Evolutionary conservation across 805 yeast species (phyloP).

Genomic region (Lachancea thermotolerans): DNA sequence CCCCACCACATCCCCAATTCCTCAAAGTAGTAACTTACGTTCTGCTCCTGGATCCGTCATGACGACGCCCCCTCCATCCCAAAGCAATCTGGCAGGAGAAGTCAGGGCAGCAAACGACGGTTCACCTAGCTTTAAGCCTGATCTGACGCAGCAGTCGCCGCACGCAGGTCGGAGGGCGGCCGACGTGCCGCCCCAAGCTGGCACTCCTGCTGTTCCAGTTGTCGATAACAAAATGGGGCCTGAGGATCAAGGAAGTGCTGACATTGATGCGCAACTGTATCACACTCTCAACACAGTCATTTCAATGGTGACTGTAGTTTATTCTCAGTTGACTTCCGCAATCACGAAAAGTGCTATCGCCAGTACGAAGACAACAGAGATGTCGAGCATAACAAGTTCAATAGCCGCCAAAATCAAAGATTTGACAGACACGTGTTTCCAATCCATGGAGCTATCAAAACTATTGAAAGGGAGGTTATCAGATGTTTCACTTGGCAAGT

Average conservation of each 20-base stretch:
- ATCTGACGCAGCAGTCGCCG: slow-evolving; percentile 11
- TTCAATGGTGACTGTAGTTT: slow-evolving; percentile 66
- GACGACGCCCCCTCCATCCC: slow-evolving; percentile 12
- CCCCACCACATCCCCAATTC: background rate
- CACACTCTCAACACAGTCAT: slow-evolving; percentile 58
- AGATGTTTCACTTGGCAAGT: slow-evolving; percentile 33
- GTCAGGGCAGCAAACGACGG: slow-evolving; percentile 7
- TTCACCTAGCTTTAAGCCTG: slow-evolving; percentile 14
- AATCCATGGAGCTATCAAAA: slow-evolving; percentile 77
- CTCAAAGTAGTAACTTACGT: background rate
- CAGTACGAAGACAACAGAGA: slow-evolving; percentile 33
- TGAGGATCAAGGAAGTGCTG: slow-evolving; percentile 17
- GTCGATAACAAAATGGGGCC: slow-evolving; percentile 3
- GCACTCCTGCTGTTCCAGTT: slow-evolving; percentile 3
- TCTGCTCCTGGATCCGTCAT: slow-evolving; percentile 3
- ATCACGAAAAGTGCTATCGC: slow-evolving; percentile 58
- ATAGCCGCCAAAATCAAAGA: slow-evolving; percentile 67
- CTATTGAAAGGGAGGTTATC: slow-evolving; percentile 51
- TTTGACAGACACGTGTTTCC: slow-evolving; percentile 65
- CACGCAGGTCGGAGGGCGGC: slow-evolving; percentile 9
- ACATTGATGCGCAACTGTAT: slow-evolving; percentile 61
- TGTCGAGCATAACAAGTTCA: slow-evolving; percentile 22
- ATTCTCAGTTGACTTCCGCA: slow-evolving; percentile 63
- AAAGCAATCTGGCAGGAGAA: background rate
- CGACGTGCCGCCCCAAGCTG: slow-evolving; percentile 7